Conservation (phyloP, 768 basidiomycete genomes). For the Amanita inopinata region DNA sequence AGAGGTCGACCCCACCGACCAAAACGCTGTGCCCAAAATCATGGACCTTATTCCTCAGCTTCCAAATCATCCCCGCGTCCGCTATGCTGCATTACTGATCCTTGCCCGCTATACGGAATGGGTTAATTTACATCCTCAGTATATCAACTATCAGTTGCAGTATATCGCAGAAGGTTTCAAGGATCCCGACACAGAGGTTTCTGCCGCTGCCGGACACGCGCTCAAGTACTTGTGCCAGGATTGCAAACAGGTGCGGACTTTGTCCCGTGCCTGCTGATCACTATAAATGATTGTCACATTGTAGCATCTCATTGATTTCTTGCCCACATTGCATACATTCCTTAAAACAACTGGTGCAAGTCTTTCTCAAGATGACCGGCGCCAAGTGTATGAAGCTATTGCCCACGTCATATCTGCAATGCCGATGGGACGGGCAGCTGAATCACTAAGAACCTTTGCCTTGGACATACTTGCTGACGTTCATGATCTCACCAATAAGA, state of each 20-base stretch:
- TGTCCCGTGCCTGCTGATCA: not conserved
- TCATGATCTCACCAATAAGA: conserved; percentile 50
- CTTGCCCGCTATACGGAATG: conserved; percentile 95
- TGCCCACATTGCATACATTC: conserved; percentile 89
- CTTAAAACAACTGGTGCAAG: conserved; percentile 69
- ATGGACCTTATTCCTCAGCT: conserved; percentile 90
- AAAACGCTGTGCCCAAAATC: conserved; percentile 86
- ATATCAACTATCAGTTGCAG: conserved; percentile 77
- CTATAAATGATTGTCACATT: conserved; percentile 3
- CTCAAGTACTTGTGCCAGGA: conserved; percentile 96
- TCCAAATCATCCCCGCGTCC: conserved; percentile 83
- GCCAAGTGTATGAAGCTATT: conserved; percentile 93
- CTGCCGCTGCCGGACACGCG: conserved; percentile 91
- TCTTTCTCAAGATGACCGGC: conserved; percentile 76
- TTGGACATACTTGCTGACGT: conserved; percentile 75
- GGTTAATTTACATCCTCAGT: conserved; percentile 83
- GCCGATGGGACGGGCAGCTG: conserved; percentile 82
- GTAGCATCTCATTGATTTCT: conserved; percentile 84
- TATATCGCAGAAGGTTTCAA: conserved; percentile 93
- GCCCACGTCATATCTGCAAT: conserved; percentile 92
- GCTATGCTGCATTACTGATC: conserved; percentile 91
- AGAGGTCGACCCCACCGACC: conserved; percentile 75
- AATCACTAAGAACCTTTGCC: conserved; percentile 79
- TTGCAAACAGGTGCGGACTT: conserved; percentile 64
- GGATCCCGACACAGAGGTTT: conserved; percentile 68